Evolutionary conservation across 306 rosid genomes (phyloP), one percentile per base, ranked within the genome.

Genomic region (Leucaena leucocephala): DNA sequence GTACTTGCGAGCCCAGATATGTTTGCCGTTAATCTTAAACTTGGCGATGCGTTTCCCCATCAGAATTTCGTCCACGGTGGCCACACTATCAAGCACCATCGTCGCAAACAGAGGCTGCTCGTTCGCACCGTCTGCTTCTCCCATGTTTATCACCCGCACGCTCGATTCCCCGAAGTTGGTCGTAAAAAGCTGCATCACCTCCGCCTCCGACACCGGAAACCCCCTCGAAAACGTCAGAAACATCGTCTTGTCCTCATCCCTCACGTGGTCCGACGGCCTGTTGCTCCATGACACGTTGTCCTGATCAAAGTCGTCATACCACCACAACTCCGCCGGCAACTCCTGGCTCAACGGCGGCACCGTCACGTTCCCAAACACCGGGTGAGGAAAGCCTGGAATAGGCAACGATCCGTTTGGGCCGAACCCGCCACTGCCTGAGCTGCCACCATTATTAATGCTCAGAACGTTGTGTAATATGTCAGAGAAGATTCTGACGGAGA

Each of bases 1-100:
- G n/a, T 68, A 68, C 38, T 68, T 68, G 73, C 73, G 73, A 68
- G 73, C 73, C 73, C 73, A 68, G 17, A 68, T 68, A 16, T 68
- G 73, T 7, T 68, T 68, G 19, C 73, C 73, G 38, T 68, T 68
- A 15, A 68, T 44, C 55, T 44, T 43, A 6, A 68, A 68, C 73
- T 68, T 68, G n/a, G 73, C 54, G 17, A 68, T 68, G 38, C 73
- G 54, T 68, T 68, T 68, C 8, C 73, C 73, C 55, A 9, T 68
- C 27, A 68, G 54, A 13, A 68, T 68, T 1, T 12, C 2, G 11
- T 68, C 73, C 55, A 68, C 35, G n/a, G 54, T 68, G 11, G n/a
- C 55, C 52, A 68, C 73, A 21, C 55, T 44, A 6, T 68, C 73
- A 17, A 68, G 55, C 43, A 63, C 44, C 68, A 63, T 35, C 1